A percentile compares a stretch with the other conserved stretches of the same genome.
Evolutionary conservation across 352 stramenopile genomes (phyloP).

Genomic region (Pythium rishiriense): DNA sequence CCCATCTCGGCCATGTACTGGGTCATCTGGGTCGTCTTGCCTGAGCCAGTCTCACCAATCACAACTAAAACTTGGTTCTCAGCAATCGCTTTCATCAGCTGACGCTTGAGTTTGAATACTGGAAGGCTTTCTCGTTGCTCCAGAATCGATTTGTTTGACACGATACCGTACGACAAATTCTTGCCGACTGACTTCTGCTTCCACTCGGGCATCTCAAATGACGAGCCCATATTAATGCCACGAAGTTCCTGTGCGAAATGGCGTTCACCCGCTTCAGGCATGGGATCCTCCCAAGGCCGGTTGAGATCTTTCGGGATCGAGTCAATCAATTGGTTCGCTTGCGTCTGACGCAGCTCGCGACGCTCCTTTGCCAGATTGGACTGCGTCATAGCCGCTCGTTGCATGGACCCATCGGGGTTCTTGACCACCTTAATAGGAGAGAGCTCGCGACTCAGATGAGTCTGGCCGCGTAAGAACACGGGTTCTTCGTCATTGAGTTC

Average conservation of each 20-base stretch:
- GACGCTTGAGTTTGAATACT: slow-evolving; percentile 96
- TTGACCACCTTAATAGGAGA: slow-evolving; percentile 98
- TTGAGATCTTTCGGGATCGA: slow-evolving; percentile 99
- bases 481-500: slow-evolving; percentile 98
- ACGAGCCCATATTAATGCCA: slow-evolving; percentile 89
- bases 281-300: slow-evolving; percentile 97
- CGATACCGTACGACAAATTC: slow-evolving; percentile 96
- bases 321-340: slow-evolving; percentile 96
- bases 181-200: slow-evolving; percentile 98
- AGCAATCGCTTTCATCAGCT: slow-evolving; percentile 94
- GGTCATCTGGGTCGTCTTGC: slow-evolving; percentile 99
- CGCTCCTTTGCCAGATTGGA: slow-evolving; percentile 97
- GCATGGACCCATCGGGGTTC: slow-evolving; percentile 98
- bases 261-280: slow-evolving; percentile 96
- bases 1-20: slow-evolving; percentile 99
- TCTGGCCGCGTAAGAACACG: slow-evolving; percentile 96
- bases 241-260: slow-evolving; percentile 97
- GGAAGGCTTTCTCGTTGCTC: slow-evolving; percentile 97
- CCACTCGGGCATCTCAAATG: slow-evolving; percentile 95
- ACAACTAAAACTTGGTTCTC: slow-evolving; percentile 98
- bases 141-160: slow-evolving; percentile 94
- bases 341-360: slow-evolving; percentile 95
- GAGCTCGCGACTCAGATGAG: slow-evolving; percentile 87
- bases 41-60: slow-evolving; percentile 98
- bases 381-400: slow-evolving; percentile 97